Base-by-base conservation (phyloP, 345 rosid genomes). In the Ricinus communis region DNA sequence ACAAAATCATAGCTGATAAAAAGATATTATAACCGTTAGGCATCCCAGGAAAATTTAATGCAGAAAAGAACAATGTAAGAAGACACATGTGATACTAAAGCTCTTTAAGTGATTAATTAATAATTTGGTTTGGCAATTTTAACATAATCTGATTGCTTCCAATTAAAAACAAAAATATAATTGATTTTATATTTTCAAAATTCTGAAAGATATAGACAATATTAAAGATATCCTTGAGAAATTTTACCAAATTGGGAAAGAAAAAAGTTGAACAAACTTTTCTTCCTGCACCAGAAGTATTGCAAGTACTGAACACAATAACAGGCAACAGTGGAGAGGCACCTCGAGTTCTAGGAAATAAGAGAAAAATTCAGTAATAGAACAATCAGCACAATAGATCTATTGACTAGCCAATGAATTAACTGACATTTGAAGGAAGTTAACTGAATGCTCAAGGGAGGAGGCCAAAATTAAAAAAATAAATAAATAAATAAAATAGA, bases 231-330 rank as follows among this genome's bases (percentile, higher is more conserved):
- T 53, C 36, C 24, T 56, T 28, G 8, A n/a, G n/a, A 56, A 45
- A 27, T 15, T 25, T 25, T 25, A 28, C 33, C 30, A 64, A 64
- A 46, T 16, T 28, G 55, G 25, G 55, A 14, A 8, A 33, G 46
- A 46, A 41, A 9, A 53, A 61, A 33, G 58, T 60, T 38, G 50
- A 51, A 33, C 61, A 62, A 53, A 40, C 67, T 36, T 33, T 45
- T 18, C 30, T 15, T 52, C 57, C 36, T 14, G 51, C 14, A n/a
- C 68, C 21, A 40, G 47, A 63, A 52, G n/a, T 47, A 33, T n/a
- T 30, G 38, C 46, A 61, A 14, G 52, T 8, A 27, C 53, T 9
- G 13, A 38, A 51, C 27, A 16, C 60, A 30, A 47, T 56, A 36
- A 38, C 53, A 19, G 25, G 47, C 19, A 40, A 56, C 41, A 25